Evolutionary conservation across 2,329 filamentous ascomycete genomes (phyloP).

Genomic region (Triangularia verruculosa): DNA sequence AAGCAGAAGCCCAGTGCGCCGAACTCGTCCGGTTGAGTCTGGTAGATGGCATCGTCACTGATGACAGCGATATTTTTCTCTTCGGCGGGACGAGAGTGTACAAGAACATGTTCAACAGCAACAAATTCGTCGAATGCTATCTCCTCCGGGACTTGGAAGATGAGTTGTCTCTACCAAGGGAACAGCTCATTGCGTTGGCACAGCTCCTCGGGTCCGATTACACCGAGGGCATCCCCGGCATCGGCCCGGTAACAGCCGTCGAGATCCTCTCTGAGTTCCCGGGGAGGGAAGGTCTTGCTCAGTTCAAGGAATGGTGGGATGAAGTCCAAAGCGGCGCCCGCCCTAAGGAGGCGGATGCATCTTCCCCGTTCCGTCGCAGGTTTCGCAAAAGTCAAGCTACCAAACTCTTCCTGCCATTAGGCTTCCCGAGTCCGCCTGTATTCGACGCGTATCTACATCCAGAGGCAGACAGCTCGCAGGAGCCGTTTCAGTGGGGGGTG

Average conservation of each 20-base stretch:
- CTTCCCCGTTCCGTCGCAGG: conserved; percentile 72
- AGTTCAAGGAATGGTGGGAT: conserved; percentile 86
- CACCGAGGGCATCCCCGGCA: conserved; percentile 83
- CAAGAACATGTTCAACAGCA: conserved; percentile 99
- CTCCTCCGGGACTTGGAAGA: conserved; percentile 78
- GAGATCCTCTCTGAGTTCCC: conserved; percentile 92
- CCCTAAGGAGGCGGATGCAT: conserved; percentile 58
- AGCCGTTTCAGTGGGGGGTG: conserved; percentile 91
- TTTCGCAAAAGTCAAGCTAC: conserved; percentile 76
- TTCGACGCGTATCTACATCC: conserved; percentile 81
- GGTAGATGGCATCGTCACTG: conserved; percentile 96
- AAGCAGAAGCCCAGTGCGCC: conserved; percentile 96
- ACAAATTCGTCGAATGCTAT: conserved; percentile 98
- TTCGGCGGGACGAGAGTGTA: conserved; percentile 96
- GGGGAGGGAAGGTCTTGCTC: conserved; percentile 55
- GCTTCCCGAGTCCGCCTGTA: conserved; percentile 76
- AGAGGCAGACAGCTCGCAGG: conserved; percentile 75
- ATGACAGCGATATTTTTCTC: conserved; percentile 93
- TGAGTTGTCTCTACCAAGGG: conserved; percentile 82
- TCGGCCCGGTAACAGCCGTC: conserved; percentile 90
- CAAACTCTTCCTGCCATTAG: conserved; percentile 80
- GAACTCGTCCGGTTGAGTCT: conserved; percentile 82
- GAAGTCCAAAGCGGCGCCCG: conserved; percentile 68
- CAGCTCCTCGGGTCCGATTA: conserved; percentile 94
- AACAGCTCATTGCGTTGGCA: conserved; percentile 83